Evolutionary conservation across 805 yeast genomes (phyloP), one percentile per base, ranked within the genome.

Genomic region (Hermanozyma aechmeae): DNA sequence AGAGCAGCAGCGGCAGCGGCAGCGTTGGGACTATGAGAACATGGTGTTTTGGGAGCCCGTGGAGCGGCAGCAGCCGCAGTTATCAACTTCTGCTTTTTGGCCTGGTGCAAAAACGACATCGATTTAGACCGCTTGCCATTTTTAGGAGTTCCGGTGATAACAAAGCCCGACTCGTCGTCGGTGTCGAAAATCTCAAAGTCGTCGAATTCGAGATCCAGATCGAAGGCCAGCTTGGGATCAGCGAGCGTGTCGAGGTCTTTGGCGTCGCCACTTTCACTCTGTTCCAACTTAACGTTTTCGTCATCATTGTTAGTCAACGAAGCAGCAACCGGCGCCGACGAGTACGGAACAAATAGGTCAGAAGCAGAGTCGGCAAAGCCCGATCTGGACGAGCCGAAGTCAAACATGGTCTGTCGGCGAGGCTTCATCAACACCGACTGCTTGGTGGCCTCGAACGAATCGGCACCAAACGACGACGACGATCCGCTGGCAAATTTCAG

Each of bases 41-140:
- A 55, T 4, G 76, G 68, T 19, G 71, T 61, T 38, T 73, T 71
- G n/a, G 85, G 78, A 8, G 79, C 71, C 45, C 89, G 64, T 33
- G 92, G 92, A 19, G 89, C 83, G 15, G 84, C 85, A 9, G 86
- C 86, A 14, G 89, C 89, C 13, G 84, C 84, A 3, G 46, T 39
- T 10, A 89, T 79, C 25, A 78, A 48, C 33, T 53, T 45, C 26
- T 65, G 55, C 48, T 68, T 71, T 50, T 76, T 75, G 36, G 61
- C 56, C 21, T 41, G 26, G 26, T 68, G 61, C 31, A 75, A 53
- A 42, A 69, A 73, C 21, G 79, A 71, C 73, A 73, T 65, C 11
- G 82, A 76, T 48, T 76, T 76, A 10, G 83, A 75, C 42, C 84
- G 61, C 46, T 76, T 70, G 35, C 65, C 70, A 40, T 55, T 53